Base-by-base conservation (phyloP, 768 basidiomycete species). In the Tylopilus cervinicoccineus region DNA sequence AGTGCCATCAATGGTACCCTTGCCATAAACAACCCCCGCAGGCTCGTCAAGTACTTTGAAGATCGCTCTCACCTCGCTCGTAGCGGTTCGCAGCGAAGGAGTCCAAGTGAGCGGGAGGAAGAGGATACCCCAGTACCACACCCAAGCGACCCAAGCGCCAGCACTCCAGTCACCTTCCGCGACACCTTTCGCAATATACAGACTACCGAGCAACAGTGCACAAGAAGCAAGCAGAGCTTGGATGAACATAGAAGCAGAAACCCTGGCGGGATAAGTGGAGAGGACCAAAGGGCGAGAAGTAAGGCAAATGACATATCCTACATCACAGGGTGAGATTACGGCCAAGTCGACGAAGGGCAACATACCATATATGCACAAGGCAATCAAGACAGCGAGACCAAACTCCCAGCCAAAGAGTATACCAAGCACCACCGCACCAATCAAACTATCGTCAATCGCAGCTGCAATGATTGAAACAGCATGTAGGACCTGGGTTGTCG, bases 151-250 rank as follows among this genome's bases (percentile, higher is more conserved):
- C 64, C 62, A 65, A 13, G 60, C 51, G 29, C 64, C 64, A 29
- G 57, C 27, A 32, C 62, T 64, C 63, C 64, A 66, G 3, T 56
- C 28, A 19, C 57, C 57, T 40, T 64, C 60, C 19, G 62, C 59
- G 19, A 65, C 65, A 16, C 65, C 63, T 28, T 44, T 61, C 0
- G 57, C 63, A 1, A 64, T 52, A 39, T 64, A 61, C 31, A 64
- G 22, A 37, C 65, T 65, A 17, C 93, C 93, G 39, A 89, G 69
- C 12, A 96, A 80, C 23, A 96, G 77, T 19, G 92, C 93, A 38
- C 82, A 64, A 6, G 85, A 86, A 43, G 88, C 87, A 62, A 93
- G 86, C 50, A 88, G 77, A 60, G 88, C 88, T 66, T 92, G 90
- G 29, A 85, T 78, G 78, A 58, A 17, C 3, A 36, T 43, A 14